A percentile compares a stretch with the other conserved stretches of the same genome.
Evolutionary conservation across 1,139 yeast species (phyloP).

Genomic region (Pichia sp.): DNA sequence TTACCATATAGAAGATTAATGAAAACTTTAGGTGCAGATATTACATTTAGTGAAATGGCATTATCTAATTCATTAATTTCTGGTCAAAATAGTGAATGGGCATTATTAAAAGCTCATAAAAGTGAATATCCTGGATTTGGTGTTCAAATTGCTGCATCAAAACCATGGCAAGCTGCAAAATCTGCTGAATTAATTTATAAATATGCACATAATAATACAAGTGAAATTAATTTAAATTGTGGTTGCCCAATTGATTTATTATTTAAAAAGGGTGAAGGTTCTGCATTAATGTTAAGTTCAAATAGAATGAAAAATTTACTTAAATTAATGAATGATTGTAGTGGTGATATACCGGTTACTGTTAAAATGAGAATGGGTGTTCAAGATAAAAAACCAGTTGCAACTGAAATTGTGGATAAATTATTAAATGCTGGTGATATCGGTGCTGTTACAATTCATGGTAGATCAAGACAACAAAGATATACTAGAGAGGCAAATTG

Average conservation of each 20-base stretch:
- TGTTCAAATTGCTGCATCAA: conserved; percentile 85
- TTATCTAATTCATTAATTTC: conserved; percentile 76
- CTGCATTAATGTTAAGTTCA: conserved; percentile 88
- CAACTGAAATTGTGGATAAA: conserved; percentile 64
- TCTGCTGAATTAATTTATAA: conserved; percentile 75
- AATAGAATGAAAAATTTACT: conserved; percentile 71
- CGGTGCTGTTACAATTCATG: conserved; percentile 91
- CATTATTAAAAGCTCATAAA: conserved; percentile 82
- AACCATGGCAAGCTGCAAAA: conserved; percentile 90
- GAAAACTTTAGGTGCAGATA: conserved; percentile 87
- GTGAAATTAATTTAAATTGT: conserved; percentile 85
- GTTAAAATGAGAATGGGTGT: conserved; percentile 92
- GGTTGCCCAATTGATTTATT: conserved; percentile 97
- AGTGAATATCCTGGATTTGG: conserved; percentile 87
- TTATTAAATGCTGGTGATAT: conserved; percentile 58
- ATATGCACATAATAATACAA: conserved; percentile 43
- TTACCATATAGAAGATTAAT: conserved; percentile 90
- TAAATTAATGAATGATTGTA: conserved; percentile 81
- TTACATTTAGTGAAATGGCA: conserved; percentile 96
- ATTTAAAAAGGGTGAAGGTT: conserved; percentile 91
- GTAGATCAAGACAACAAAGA: conserved; percentile 93
- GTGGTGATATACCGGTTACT: conserved; percentile 88
- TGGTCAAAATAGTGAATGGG: conserved; percentile 96
- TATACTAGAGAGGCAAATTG: conserved; percentile 90
- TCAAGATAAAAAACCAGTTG: conserved; percentile 79